These are phyloP conservation scores for Lepidium didymum DNA, from an alignment of 345 rosid species.

Conservation along the genomic window DNA sequence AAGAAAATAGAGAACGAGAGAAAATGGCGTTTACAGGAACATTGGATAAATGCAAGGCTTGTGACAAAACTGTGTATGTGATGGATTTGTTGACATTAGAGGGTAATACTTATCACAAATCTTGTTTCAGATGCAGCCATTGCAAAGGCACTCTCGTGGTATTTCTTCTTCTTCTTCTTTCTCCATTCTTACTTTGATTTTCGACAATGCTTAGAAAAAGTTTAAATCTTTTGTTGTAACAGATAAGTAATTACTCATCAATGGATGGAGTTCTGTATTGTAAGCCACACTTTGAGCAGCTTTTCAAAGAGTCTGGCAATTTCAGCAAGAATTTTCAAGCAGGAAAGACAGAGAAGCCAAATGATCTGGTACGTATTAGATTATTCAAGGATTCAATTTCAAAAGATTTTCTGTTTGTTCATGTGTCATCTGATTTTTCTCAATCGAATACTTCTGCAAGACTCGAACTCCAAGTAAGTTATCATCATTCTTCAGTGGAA, in stretches of 20 bases:
- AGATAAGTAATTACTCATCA: constrained; percentile 94
- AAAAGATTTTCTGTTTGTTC: neutral
- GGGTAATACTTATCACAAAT: constrained; percentile 84
- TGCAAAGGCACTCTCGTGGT: constrained; percentile 95
- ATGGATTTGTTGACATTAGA: constrained; percentile 81
- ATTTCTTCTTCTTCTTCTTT: neutral
- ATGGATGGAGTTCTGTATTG: constrained; percentile 98
- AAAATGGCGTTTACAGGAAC: constrained; percentile 90
- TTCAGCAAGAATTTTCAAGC: constrained; percentile 64
- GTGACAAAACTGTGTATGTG: constrained; percentile 87
- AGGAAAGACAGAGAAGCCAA: constrained; percentile 45
- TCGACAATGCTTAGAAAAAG: neutral
- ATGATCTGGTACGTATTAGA: constrained; percentile 44
- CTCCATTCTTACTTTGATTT: constrained; percentile 1
- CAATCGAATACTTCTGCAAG: constrained; percentile 24
- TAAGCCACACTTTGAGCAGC: constrained; percentile 91
- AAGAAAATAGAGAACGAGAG: neutral
- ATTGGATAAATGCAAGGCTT: constrained; percentile 94
- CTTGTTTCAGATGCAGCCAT: constrained; percentile 88
- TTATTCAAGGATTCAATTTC: neutral
- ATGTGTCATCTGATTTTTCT: neutral
- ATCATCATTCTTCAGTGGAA: constrained; percentile 84
- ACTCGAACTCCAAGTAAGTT: constrained; percentile 73
- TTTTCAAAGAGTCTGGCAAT: constrained; percentile 94
- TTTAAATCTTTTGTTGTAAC: neutral